Evolutionary conservation across 352 stramenopile species (phyloP).

Genomic region (Phytophthora cactorum): DNA sequence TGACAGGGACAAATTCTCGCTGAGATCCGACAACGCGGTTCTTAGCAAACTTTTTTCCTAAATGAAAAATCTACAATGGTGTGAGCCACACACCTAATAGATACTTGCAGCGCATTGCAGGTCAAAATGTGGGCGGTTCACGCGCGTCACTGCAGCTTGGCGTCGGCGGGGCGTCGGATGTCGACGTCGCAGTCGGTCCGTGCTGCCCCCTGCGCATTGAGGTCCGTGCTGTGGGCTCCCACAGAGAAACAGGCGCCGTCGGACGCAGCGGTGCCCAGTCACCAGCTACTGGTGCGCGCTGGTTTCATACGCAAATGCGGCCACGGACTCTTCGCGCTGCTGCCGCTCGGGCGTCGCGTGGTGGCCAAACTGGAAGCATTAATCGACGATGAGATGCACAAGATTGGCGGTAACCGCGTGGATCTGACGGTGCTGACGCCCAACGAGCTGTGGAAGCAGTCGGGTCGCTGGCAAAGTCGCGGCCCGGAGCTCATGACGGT

Average conservation of each 20-base stretch:
- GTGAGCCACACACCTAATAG: conserved; percentile 17
- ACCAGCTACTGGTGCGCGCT: conserved; percentile 84
- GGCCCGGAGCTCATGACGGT: conserved; percentile 87
- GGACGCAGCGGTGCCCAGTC: conserved; percentile 82
- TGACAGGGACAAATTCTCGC: no score
- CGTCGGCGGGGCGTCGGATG: conserved; percentile 6
- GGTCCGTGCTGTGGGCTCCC: conserved; percentile 71
- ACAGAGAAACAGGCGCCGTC: conserved; percentile 80
- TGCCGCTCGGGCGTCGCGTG: conserved; percentile 81
- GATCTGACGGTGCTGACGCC: conserved; percentile 81
- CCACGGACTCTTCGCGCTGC: conserved; percentile 79
- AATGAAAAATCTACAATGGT: conserved; percentile 6
- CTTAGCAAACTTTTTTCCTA: background rate
- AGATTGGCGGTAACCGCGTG: conserved; percentile 85
- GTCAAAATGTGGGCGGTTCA: conserved; percentile 35
- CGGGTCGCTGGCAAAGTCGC: conserved; percentile 83
- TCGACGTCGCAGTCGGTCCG: conserved; percentile 24
- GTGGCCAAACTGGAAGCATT: conserved; percentile 80
- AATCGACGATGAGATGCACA: conserved; percentile 84
- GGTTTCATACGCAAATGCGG: conserved; percentile 89
- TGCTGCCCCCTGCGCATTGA: conserved; percentile 35
- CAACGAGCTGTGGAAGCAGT: conserved; percentile 82
- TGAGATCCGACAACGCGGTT: no score
- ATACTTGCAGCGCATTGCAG: conserved; percentile 12
- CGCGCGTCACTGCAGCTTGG: conserved; percentile 13